Conservation (phyloP, 106 monocot genomes). For the Dendrobium officinale region DNA sequence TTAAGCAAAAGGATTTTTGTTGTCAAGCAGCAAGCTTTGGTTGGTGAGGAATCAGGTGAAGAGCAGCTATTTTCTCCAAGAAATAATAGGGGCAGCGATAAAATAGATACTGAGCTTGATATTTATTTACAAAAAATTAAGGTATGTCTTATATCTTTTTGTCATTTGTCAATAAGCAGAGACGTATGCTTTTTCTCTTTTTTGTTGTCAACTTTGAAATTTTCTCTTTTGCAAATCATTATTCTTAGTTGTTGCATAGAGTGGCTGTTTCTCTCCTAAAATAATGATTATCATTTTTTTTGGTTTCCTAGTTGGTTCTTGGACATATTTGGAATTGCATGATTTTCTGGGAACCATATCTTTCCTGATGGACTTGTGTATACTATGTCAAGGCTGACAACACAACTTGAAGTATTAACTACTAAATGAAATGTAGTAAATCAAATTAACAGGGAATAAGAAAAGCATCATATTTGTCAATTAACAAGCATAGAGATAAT, state of each 20-base stretch:
- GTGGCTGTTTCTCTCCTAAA: neutral
- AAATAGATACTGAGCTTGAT: conserved; percentile 63
- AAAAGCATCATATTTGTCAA: neutral
- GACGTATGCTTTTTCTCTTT: neutral
- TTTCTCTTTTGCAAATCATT: neutral
- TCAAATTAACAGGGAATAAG: neutral
- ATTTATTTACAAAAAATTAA: conserved; percentile 45
- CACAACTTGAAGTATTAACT: neutral
- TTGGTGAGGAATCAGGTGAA: conserved; percentile 76
- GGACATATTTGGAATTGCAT: neutral
- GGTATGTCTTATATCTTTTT: conserved; percentile 26
- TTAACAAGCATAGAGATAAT: neutral
- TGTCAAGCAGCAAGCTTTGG: conserved; percentile 80
- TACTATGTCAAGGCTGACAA: neutral
- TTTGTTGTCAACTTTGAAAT: neutral
- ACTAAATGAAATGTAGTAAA: neutral
- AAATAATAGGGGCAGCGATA: conserved; percentile 27
- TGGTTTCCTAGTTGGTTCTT: neutral
- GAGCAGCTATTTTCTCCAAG: conserved; percentile 74
- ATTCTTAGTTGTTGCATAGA: neutral
- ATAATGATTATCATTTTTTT: neutral
- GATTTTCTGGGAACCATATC: neutral
- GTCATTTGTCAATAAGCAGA: neutral
- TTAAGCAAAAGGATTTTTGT: neutral
- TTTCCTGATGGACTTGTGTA: neutral